Evolutionary conservation across 371 early-diverging fungal species (phyloP), one percentile per base, ranked within the genome.

Genomic region (Mortierella sp.): DNA sequence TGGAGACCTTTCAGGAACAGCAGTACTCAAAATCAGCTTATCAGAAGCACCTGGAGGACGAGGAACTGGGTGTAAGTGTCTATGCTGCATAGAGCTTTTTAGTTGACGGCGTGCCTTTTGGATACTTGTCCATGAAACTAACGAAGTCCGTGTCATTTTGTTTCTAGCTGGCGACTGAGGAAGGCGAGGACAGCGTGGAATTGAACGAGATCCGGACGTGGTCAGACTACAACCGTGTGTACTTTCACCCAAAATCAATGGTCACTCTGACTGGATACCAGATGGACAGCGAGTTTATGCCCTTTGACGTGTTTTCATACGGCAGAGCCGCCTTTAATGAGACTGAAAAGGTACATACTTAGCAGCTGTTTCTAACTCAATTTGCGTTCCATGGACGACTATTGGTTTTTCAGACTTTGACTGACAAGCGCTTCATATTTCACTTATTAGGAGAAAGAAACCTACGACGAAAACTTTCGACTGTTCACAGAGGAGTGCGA

Each of bases 401-500:
- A 21, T 48, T 51, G n/a, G n/a, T 4, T 46, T 46, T 14, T 14
- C 48, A 12, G 12, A 16, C 11, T 12, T 14, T 56, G 56, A 11
- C 24, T 56, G 27, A 27, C 60, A 32, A 14, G 10, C 5, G 4
- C 32, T 16, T 16, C 29, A 16, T 44, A 38, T 32, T 55, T 32
- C 32, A 24, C 32, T 18, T 65, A 41, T 2, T 79, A 89, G 82
- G 93, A 92, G 54, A 80, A 80, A 2, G 93, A 93, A 4, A 80
- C 93, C 6, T 92, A 96, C 44, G 98, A 98, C 29, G 95, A 95
- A 29, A 91, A 91, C 35, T 89, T 98, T 48, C 91, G 98, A 7
- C 89, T 89, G 58, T 95, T 96, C 85, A 92, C 93, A 1, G 98
- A 98, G 85, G 97, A 95, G 77, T 95, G 96, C 79, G 98, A 98